A percentile compares a stretch with the other conserved stretches of the same genome.
phyloP scores from a whole-genome alignment of 169 alveolate genomes.

The Pseudocohnilembus persalinus region DNA sequence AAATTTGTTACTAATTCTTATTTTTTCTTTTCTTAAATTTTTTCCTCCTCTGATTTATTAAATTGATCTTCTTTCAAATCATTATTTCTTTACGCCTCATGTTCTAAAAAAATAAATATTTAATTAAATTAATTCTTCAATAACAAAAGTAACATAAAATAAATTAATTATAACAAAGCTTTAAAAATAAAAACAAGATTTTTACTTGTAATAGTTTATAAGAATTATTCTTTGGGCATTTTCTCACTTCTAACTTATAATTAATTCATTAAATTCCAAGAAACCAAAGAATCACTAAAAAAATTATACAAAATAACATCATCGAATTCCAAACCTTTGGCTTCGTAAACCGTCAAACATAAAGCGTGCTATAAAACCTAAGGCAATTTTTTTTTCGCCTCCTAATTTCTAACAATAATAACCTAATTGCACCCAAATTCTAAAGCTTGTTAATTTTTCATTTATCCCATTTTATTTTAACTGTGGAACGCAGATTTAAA shows the following conservation, averaged over 20 bases:
- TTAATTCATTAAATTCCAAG: conserved; percentile 63
- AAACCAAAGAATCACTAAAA: conserved; percentile 69
- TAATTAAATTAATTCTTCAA: too few species aligned
- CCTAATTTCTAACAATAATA: conserved; percentile 76
- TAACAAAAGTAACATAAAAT: too few species aligned
- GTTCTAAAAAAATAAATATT: too few species aligned
- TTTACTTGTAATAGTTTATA: conserved; percentile 23
- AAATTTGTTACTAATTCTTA: neutral
- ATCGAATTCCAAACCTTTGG: conserved; percentile 89
- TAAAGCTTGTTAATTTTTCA: conserved; percentile 1
- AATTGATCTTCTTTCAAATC: too few species aligned
- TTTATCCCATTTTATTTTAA: neutral
- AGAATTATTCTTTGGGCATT: conserved; percentile 27
- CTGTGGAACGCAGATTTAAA: neutral
- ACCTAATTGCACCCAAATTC: conserved; percentile 86
- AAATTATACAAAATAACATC: conserved; percentile 84
- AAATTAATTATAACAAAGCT: too few species aligned
- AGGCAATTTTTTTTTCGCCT: conserved; percentile 63
- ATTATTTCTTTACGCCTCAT: too few species aligned
- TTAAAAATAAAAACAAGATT: too few species aligned
- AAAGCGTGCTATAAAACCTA: conserved; percentile 60
- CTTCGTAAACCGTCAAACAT: conserved; percentile 80
- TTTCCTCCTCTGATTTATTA: too few species aligned
- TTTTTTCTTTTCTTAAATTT: too few species aligned
- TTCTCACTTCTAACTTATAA: conserved; percentile 14